These are phyloP conservation scores for Pseudogymnoascus sp. DNA, from an alignment of 2,329 filamentous ascomycete genomes.

Conservation along the genomic window DNA sequence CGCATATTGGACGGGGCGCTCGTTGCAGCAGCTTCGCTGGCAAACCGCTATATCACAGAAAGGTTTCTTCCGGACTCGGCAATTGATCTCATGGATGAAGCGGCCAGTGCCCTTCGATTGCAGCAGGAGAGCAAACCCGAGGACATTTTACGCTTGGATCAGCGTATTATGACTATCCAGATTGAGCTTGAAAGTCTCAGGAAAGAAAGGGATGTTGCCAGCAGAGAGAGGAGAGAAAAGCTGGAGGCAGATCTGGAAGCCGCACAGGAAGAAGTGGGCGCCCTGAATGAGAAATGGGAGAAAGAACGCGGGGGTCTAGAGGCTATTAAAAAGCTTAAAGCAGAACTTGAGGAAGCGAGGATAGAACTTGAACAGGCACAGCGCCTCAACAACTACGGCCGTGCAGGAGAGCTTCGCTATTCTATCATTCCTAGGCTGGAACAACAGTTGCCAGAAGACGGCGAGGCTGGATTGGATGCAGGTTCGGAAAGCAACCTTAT, in stretches of 20 bases:
- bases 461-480: slow-evolving; percentile 31
- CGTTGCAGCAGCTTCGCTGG: slow-evolving; percentile 84
- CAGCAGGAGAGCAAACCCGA: slow-evolving; percentile 97
- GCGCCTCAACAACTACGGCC: slow-evolving; percentile 76
- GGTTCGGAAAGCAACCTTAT: slow-evolving; percentile 52
- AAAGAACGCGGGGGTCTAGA: slow-evolving; percentile 81
- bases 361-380: slow-evolving; percentile 83
- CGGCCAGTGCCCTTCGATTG: slow-evolving; percentile 77
- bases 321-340: slow-evolving; percentile 75
- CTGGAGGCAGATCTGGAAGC: slow-evolving; percentile 67
- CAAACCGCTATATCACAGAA: slow-evolving; percentile 94
- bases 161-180: slow-evolving; percentile 93
- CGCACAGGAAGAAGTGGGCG: slow-evolving; percentile 67
- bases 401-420: slow-evolving; percentile 85
- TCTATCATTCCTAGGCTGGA: slow-evolving; percentile 77
- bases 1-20: slow-evolving; percentile 86
- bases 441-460: slow-evolving; percentile 68
- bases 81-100: slow-evolving; percentile 94
- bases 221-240: slow-evolving; percentile 78
- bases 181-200: slow-evolving; percentile 91
- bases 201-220: slow-evolving; percentile 87
- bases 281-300: slow-evolving; percentile 77
- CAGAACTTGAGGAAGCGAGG: slow-evolving; percentile 76
- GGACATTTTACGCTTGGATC: slow-evolving; percentile 82
- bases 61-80: slow-evolving; percentile 94